Evolutionary conservation across 2,329 filamentous ascomycete species (phyloP).

Genomic region (Periconia digitata): DNA sequence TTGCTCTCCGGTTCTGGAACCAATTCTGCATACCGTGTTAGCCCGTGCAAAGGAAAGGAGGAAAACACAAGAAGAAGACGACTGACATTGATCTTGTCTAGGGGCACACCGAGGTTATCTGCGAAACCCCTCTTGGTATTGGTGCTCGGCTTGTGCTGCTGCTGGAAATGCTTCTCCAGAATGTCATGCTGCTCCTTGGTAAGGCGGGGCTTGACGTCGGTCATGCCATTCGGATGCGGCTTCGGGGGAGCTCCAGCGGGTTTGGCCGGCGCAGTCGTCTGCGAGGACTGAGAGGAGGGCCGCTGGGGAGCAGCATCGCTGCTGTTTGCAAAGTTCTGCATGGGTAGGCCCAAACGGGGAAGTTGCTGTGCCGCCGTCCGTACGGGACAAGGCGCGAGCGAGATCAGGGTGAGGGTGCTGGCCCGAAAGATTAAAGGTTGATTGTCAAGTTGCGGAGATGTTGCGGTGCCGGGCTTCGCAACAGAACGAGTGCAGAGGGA

Average conservation of each 20-base stretch:
- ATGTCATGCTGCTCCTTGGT: slow-evolving; percentile 58
- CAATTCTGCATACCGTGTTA: slow-evolving; percentile 50
- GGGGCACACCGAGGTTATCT: slow-evolving; percentile 49
- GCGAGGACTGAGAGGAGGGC: slow-evolving; percentile 15
- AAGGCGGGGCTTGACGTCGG: slow-evolving; percentile 54
- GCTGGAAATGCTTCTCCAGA: slow-evolving; percentile 52
- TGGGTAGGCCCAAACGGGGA: slow-evolving; percentile 17
- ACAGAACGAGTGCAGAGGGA: not conserved
- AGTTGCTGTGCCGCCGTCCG: not conserved
- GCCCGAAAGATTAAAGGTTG: not conserved
- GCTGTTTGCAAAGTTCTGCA: slow-evolving; percentile 16
- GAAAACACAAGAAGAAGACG: not conserved
- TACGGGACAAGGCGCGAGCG: slow-evolving; percentile 11
- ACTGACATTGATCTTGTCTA: slow-evolving; percentile 58
- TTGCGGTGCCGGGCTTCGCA: not conserved
- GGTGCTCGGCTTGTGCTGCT: slow-evolving; percentile 54
- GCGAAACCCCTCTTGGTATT: slow-evolving; percentile 54
- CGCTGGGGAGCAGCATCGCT: slow-evolving; percentile 15
- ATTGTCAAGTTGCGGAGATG: not conserved
- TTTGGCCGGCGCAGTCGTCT: slow-evolving; percentile 17
- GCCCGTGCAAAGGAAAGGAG: slow-evolving; percentile 9
- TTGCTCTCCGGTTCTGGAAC: slow-evolving; percentile 57
- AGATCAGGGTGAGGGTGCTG: not conserved
- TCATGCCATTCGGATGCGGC: slow-evolving; percentile 25
- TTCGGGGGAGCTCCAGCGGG: slow-evolving; percentile 21